Base-by-base conservation (phyloP, 495 filamentous ascomycete genomes). In the Astrothelium macrocarpum region DNA sequence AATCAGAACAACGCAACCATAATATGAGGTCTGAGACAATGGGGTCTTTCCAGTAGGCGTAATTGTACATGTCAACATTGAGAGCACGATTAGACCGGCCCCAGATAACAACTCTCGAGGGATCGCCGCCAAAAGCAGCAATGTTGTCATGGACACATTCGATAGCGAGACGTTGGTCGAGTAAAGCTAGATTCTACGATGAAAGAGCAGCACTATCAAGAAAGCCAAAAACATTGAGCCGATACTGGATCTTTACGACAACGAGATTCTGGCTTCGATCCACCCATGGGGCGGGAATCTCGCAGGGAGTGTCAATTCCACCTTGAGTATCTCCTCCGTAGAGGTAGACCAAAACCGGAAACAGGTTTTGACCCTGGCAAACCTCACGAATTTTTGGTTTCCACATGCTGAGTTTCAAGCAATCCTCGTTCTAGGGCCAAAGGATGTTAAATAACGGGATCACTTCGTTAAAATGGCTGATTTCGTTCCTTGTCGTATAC, bases 161-260 rank as follows among this genome's bases (percentile, higher is more conserved):
- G 2, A 70, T 29, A 34, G 53, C 60, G 70, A 87, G 78, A 32
- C 84, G 79, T 71, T 89, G 84, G 72, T 89, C 85, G 32, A 87
- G 79, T 5, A 84, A 77, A 1, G 84, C 85, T 20, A 82, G 73
- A 60, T 73, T 73, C 34, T 74, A 76, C n/a, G n/a, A n/a, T n/a
- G n/a, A n/a, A n/a, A n/a, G n/a, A n/a, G n/a, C n/a, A n/a, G n/a
- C n/a, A n/a, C n/a, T n/a, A n/a, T n/a, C n/a, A n/a, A n/a, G n/a
- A n/a, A n/a, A n/a, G n/a, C n/a, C n/a, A n/a, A n/a, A n/a, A n/a
- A n/a, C n/a, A n/a, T n/a, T n/a, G 39, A 36, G 23, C 34, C 20
- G 42, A 32, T 60, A 70, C 69, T 87, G 86, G 71, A 85, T 76
- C 11, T 77, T 75, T 14, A 87, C 81, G 62, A 87, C 79, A 20